A percentile compares a stretch with the other conserved stretches of the same genome.
phyloP scores from a whole-genome alignment of 768 basidiomycete genomes.

The Pulveroboletus sp. region DNA sequence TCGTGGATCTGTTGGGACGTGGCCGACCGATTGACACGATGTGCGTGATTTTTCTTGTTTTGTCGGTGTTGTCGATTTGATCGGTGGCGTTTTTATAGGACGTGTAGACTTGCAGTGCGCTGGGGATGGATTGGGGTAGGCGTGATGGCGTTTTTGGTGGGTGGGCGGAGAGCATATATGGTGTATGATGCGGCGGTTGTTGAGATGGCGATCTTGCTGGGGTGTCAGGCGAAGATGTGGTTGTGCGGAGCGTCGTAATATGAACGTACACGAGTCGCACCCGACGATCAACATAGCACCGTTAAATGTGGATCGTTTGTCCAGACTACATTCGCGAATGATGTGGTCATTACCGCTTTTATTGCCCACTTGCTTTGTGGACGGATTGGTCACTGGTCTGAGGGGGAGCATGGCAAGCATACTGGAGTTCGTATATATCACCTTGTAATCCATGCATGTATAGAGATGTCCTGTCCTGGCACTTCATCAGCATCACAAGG shows the following conservation, averaged over 20 bases:
- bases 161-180: conserved; percentile 62
- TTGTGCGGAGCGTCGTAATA: neutral
- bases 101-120: conserved; percentile 31
- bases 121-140: conserved; percentile 56
- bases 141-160: conserved; percentile 57
- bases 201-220: conserved; percentile 13
- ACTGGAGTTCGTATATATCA: too few relatives aligned
- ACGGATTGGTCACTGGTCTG: too few relatives aligned
- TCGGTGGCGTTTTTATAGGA: conserved; percentile 6
- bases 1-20: conserved; percentile 62
- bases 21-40: conserved; percentile 42
- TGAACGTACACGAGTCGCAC: too few relatives aligned
- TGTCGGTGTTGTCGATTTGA: neutral
- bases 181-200: conserved; percentile 63
- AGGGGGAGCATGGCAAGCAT: too few relatives aligned
- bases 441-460: too few relatives aligned
- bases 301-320: too few relatives aligned
- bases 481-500: too few relatives aligned
- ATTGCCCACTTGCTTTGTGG: too few relatives aligned
- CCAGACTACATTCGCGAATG: too few relatives aligned
- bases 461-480: too few relatives aligned
- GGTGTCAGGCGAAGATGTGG: conserved; percentile 7
- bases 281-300: too few relatives aligned
- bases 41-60: conserved; percentile 27
- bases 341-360: too few relatives aligned